Base-by-base conservation (phyloP, 176 grass and related monocot genomes). In the Bothriochloa decipiens region DNA sequence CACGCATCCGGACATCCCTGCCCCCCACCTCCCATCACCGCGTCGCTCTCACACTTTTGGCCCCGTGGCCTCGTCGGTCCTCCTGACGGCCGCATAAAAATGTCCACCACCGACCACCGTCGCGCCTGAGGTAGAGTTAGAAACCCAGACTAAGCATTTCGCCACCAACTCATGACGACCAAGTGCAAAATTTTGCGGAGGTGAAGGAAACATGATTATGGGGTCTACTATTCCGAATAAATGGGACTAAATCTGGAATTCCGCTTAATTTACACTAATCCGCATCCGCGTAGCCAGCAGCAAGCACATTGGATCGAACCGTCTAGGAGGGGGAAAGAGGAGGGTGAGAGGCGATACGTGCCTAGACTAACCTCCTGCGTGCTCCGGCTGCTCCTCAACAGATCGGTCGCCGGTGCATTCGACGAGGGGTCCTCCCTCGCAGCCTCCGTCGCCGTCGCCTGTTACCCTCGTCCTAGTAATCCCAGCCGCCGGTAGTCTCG, bases 281-380 rank as follows among this genome's bases (percentile, higher is more conserved):
- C 23, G 22, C 58, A 42, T 22, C 4, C 33, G 28, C 9, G 20
- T 65, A 25, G 49, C 43, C 8, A 17, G 2, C 52, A 57, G 1
- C 55, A 45, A 10, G 67, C 26, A 13, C 83, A 83, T 86, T 90
- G 57, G 27, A 79, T 40, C 74, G 50, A 39, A 46, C 12, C 11
- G 33, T 41, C 43, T 14, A 28, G 11, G 33, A 42, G 11, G 22
- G 18, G 29, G 13, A 75, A 22, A 3, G 27, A 1, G 40, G 27
- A 1, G 40, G 7, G 8, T 8, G 22, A 14, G 69, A 22, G 18
- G 62, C 13, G 27, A 26, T 26, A 65, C 83, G 10, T 72, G 72
- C 88, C 83, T 86, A 68, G 72, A 68, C 65, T 68, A 57, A 71
- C 53, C 53, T 26, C 63, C 86, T 40, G 20, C 26, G 81, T 10